Percentiles rank a stretch among this genome's conserved stretches.
phyloP scores from a whole-genome alignment of 495 filamentous ascomycete genomes.

The Ramalina intermedia region DNA sequence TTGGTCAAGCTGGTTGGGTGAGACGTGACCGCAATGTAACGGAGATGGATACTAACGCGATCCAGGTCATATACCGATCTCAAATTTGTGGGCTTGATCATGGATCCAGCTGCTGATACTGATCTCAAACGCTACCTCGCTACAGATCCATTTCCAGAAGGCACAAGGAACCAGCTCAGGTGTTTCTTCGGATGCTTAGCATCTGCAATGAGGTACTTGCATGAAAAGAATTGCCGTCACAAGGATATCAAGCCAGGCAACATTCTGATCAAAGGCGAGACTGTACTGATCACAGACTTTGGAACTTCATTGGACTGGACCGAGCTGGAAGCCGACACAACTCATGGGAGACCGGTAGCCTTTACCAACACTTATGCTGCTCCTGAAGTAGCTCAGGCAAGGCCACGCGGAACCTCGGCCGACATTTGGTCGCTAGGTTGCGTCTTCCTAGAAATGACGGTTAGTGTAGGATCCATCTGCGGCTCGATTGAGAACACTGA shows the following conservation, averaged over 20 bases:
- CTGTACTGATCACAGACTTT: constrained; percentile 11
- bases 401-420: constrained; percentile 3
- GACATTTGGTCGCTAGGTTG: constrained; percentile 14
- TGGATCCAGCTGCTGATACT: constrained; percentile 9
- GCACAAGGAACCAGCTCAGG: background rate
- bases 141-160: constrained; percentile 2
- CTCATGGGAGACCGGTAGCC: constrained; percentile 1
- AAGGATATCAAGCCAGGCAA: constrained; percentile 5
- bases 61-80: constrained; percentile 12
- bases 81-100: constrained; percentile 7
- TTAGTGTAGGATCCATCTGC: background rate
- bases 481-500: background rate
- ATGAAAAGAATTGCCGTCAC: constrained; percentile 12
- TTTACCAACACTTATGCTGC: constrained; percentile 6
- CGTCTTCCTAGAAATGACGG: constrained; percentile 11
- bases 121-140: constrained; percentile 8
- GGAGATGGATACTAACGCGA: background rate
- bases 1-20: constrained; percentile 9
- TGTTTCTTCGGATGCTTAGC: constrained; percentile 8
- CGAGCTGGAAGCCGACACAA: constrained; percentile 1
- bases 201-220: constrained; percentile 9
- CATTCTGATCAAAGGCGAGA: background rate
- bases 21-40: background rate
- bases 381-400: constrained; percentile 8
- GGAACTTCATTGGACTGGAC: constrained; percentile 10